A percentile compares a stretch with the other conserved stretches of the same genome.
Evolutionary conservation across 805 yeast species (phyloP).

Genomic region (Hanseniaspora taiwanica): DNA sequence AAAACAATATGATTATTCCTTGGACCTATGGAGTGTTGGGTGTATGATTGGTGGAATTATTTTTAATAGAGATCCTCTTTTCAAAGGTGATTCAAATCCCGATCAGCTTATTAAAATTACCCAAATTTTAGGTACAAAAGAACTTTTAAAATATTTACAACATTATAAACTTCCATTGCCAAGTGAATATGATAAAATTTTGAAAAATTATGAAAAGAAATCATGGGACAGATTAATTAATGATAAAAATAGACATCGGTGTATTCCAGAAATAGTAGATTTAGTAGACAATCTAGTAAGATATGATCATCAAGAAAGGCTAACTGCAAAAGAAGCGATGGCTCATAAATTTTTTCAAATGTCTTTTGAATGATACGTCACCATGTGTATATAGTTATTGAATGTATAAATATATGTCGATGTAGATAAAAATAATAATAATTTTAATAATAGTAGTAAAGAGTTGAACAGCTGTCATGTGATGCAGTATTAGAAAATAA

Average conservation of each 20-base stretch:
- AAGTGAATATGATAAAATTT: constrained; percentile 62
- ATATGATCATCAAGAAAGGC: constrained; percentile 78
- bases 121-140: constrained; percentile 75
- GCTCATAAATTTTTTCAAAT: constrained; percentile 51
- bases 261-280: constrained; percentile 46
- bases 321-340: constrained; percentile 85
- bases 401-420: not conserved
- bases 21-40: constrained; percentile 86
- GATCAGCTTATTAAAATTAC: constrained; percentile 89
- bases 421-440: not conserved
- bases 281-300: constrained; percentile 59
- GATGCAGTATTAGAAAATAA: not conserved
- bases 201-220: constrained; percentile 52
- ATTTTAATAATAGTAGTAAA: not conserved
- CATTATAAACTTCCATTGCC: constrained; percentile 61
- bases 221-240: constrained; percentile 56
- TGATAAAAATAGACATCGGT: constrained; percentile 36
- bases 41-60: constrained; percentile 85
- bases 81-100: constrained; percentile 83
- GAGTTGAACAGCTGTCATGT: not conserved
- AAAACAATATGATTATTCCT: constrained; percentile 74
- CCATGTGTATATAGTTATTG: not conserved
- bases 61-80: constrained; percentile 81
- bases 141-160: constrained; percentile 46
- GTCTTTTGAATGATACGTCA: constrained; percentile 2